Base-by-base conservation (phyloP, 1,284 basidiomycete species). In the Ustilago nuda region DNA sequence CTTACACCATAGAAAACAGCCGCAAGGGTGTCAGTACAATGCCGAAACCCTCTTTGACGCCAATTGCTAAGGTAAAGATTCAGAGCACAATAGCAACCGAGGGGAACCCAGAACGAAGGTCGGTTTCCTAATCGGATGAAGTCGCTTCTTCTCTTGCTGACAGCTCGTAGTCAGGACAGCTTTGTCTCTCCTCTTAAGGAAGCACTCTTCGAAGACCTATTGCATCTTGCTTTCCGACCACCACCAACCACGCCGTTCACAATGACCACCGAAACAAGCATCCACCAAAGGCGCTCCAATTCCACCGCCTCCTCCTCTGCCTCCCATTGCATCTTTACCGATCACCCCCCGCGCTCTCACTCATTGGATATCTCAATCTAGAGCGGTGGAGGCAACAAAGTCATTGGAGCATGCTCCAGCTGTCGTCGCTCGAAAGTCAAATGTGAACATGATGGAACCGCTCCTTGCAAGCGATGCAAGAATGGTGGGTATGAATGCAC, bases 371-470 rank as follows among this genome's bases (percentile, higher is more conserved):
- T 27, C 5, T 35, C 37, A 9, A 23, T 37, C 5, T 8, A 39
- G 1, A 27, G 13, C 23, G 53, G 45, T 3, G 23, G 23, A 27
- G 23, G 23, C 0, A 71, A 55, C 59, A 66, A 66, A 46, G 39
- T 41, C 15, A 8, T 53, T 1, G 69, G 69, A 3, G 69, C 69
- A 0, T 72, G 69, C 37, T 63, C 57, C 7, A 72, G 60, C 64
- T 72, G 69, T 37, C 62, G 69, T 8, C 48, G 60, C 19, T 72
- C 69, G 39, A 72, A 72, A 23, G 69, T 72, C 56, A 66, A 63
- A 32, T 72, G 69, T 30, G 60, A 72, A 17, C 69, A 72, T 39
- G 56, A 72, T 3, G 69, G 69, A 8, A 36, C 56, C 0, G 59
- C 69, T 2, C 69, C 69, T 3, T 72, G 69, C 48, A 66, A 59